Evolutionary conservation across 495 filamentous ascomycete species (phyloP).

Genomic region (Hypoxylon cercidicola): DNA sequence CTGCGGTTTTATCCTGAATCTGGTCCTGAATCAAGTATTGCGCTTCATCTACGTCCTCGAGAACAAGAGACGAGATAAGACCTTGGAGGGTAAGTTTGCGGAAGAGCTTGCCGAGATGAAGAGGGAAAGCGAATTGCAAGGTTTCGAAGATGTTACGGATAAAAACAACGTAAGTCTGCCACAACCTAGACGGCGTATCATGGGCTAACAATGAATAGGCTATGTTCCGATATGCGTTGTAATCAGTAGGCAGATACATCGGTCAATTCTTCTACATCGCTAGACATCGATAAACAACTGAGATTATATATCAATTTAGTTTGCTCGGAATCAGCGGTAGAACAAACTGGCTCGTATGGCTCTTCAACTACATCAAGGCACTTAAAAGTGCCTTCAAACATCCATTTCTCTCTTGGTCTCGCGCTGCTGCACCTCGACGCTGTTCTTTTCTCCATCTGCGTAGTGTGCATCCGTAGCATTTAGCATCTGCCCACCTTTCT

Average conservation of each 20-base stretch:
- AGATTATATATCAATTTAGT: no score
- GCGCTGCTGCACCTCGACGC: slow-evolving; percentile 4
- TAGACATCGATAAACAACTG: no score
- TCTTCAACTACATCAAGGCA: background rate
- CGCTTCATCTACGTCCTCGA: slow-evolving; percentile 36
- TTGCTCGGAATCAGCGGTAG: no score
- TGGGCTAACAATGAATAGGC: slow-evolving; percentile 21
- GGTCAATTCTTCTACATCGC: no score
- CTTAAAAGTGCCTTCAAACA: slow-evolving; percentile 4
- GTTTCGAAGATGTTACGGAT: slow-evolving; percentile 48
- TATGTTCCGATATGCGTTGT: slow-evolving; percentile 41
- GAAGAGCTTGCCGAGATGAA: slow-evolving; percentile 39
- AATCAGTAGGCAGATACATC: background rate
- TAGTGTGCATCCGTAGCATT: slow-evolving; percentile 21
- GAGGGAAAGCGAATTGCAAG: slow-evolving; percentile 41
- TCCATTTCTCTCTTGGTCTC: slow-evolving; percentile 13
- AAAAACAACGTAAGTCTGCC: slow-evolving; percentile 41
- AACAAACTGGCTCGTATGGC: no score
- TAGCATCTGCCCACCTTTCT: slow-evolving; percentile 57
- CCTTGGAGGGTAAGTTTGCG: slow-evolving; percentile 37
- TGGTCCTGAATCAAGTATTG: slow-evolving; percentile 35
- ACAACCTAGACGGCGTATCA: background rate
- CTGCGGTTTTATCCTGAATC: slow-evolving; percentile 34
- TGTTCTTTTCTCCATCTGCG: slow-evolving; percentile 13
- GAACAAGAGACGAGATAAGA: slow-evolving; percentile 37